These are phyloP conservation scores for Aspergillus pseudoglaucus DNA, from an alignment of 2,329 filamentous ascomycete genomes.

Conservation along the genomic window DNA sequence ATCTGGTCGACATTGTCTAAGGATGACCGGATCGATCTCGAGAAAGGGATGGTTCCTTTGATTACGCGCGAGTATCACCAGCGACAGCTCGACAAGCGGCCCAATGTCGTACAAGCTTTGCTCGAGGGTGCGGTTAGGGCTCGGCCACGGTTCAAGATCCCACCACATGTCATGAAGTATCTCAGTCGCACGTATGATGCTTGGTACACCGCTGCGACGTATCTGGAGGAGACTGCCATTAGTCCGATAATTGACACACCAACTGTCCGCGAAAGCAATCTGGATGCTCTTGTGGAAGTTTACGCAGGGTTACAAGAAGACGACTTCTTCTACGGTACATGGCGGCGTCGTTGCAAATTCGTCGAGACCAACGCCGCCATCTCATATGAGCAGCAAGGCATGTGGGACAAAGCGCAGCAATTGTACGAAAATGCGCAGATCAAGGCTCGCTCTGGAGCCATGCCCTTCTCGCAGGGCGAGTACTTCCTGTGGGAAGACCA, in stretches of 20 bases:
- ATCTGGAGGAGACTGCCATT: conserved; percentile 83
- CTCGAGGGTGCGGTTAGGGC: conserved; percentile 80
- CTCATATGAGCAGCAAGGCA: conserved; percentile 96
- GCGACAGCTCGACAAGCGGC: conserved; percentile 86
- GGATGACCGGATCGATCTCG: conserved; percentile 83
- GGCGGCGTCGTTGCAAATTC: conserved; percentile 90
- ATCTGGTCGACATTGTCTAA: conserved; percentile 84
- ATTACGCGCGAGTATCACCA: conserved; percentile 94
- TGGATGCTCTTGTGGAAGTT: conserved; percentile 90
- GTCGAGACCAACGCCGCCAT: conserved; percentile 95
- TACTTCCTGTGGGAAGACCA: conserved; percentile 99
- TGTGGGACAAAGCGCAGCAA: conserved; percentile 98
- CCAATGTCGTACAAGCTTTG: conserved; percentile 90
- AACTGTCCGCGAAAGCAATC: conserved; percentile 81
- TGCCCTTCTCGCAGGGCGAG: conserved; percentile 91
- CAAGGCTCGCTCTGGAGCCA: conserved; percentile 90
- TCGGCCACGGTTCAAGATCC: conserved; percentile 82
- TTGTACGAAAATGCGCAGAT: conserved; percentile 96
- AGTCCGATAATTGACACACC: conserved; percentile 77
- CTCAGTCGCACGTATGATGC: conserved; percentile 88
- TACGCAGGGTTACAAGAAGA: conserved; percentile 90
- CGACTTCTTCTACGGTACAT: conserved; percentile 94
- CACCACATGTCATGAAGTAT: conserved; percentile 93
- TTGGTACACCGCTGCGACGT: conserved; percentile 91
- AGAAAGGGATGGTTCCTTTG: conserved; percentile 82